Conservation (phyloP, 1,284 basidiomycete species). For the Ceraceosorus bombacis region DNA sequence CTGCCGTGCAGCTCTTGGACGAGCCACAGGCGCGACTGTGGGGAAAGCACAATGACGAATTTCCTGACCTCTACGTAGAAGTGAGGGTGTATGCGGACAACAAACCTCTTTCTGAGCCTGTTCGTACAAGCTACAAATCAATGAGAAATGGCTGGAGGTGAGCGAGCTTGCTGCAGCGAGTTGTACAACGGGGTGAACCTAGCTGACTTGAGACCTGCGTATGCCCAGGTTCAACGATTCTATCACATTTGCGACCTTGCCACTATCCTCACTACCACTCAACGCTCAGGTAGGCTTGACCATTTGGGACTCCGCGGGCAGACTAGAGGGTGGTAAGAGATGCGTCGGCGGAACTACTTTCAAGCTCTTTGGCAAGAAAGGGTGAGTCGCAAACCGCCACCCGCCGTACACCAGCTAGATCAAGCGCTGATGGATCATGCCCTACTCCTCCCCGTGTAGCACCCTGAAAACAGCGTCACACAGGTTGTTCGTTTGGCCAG, state of each 20-base stretch:
- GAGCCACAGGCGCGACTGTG: slow-evolving; percentile 22
- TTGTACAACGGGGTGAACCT: slow-evolving; percentile 1
- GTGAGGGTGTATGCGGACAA: slow-evolving; percentile 86
- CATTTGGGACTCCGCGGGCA: slow-evolving; percentile 70
- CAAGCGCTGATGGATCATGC: background rate
- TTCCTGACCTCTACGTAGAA: slow-evolving; percentile 84
- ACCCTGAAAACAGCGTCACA: slow-evolving; percentile 70
- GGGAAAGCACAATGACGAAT: slow-evolving; percentile 35
- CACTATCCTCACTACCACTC: slow-evolving; percentile 77
- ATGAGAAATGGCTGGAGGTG: slow-evolving; percentile 58
- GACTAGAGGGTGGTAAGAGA: slow-evolving; percentile 32
- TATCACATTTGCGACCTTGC: slow-evolving; percentile 5
- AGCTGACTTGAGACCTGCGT: background rate
- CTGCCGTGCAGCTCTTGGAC: slow-evolving; percentile 22
- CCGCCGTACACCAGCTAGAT: background rate
- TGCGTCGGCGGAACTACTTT: slow-evolving; percentile 87
- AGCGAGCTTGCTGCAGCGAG: slow-evolving; percentile 44
- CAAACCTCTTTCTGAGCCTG: slow-evolving; percentile 80
- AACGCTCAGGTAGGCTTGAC: slow-evolving; percentile 85
- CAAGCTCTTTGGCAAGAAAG: slow-evolving; percentile 80
- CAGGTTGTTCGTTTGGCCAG: slow-evolving; percentile 73
- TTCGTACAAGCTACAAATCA: slow-evolving; percentile 82
- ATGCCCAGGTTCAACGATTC: slow-evolving; percentile 3
- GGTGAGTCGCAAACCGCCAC: slow-evolving; percentile 53
- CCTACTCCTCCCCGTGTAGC: slow-evolving; percentile 52